Percentiles rank a stretch among this genome's conserved stretches.
These are phyloP conservation scores for Auxenochlorella pyrenoidosa DNA, from an alignment of 139 green algal genomes.

Conservation along the genomic window DNA sequence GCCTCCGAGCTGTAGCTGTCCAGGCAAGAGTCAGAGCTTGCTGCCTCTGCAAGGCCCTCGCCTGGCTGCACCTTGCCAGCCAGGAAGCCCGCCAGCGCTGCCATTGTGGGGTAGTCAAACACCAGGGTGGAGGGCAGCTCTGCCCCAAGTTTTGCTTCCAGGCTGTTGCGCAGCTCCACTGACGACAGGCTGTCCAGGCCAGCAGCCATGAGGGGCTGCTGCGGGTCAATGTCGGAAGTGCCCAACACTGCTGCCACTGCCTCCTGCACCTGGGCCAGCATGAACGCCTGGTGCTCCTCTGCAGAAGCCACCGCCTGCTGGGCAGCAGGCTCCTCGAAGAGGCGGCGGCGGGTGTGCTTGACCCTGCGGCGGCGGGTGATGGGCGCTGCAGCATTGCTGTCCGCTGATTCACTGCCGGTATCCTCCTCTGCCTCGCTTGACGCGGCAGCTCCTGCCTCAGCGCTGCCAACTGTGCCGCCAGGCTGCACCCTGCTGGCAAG, in stretches of 20 bases:
- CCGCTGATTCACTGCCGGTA: neutral
- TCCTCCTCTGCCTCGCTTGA: neutral
- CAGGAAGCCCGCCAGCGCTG: slow-evolving; percentile 46
- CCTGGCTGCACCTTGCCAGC: neutral
- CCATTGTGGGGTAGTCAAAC: slow-evolving; percentile 67
- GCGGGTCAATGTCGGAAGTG: slow-evolving; percentile 25
- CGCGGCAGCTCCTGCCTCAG: neutral
- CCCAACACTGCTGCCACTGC: slow-evolving; percentile 42
- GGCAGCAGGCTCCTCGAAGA: neutral
- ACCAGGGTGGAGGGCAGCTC: slow-evolving; percentile 59
- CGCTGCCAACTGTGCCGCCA: neutral
- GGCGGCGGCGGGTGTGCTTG: neutral
- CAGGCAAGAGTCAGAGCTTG: neutral
- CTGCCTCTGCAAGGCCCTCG: neutral
- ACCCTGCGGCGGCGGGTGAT: neutral
- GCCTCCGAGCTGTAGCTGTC: neutral
- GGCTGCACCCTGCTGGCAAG: slow-evolving; percentile 13
- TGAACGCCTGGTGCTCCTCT: slow-evolving; percentile 9
- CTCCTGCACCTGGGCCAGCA: slow-evolving; percentile 40
- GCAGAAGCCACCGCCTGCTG: neutral
- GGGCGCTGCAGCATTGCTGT: neutral
- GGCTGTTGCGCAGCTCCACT: slow-evolving; percentile 39
- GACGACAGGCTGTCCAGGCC: slow-evolving; percentile 82
- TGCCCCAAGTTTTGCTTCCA: slow-evolving; percentile 38
- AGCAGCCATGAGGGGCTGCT: slow-evolving; percentile 82